Conservation (phyloP, 2,329 filamentous ascomycete species). For the Thielaviopsis euricoi region DNA sequence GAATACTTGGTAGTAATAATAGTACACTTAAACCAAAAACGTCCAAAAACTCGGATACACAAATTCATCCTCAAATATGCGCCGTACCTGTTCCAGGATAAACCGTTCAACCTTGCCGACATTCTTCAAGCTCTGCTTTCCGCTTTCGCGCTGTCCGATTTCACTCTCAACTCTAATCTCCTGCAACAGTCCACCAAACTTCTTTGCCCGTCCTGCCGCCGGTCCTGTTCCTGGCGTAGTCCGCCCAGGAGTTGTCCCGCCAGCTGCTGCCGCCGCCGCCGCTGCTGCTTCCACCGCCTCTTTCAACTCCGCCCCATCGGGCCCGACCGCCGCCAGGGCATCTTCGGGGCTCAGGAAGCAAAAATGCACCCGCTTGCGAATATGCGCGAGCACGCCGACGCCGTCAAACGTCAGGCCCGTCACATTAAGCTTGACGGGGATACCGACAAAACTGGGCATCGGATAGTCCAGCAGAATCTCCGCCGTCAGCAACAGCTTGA, state of each 20-base stretch:
- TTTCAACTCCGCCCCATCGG: constrained; percentile 22
- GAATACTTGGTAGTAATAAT: background rate
- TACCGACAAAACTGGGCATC: constrained; percentile 94
- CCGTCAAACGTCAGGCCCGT: constrained; percentile 92
- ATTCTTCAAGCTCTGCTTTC: constrained; percentile 92
- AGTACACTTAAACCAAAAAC: constrained; percentile 52
- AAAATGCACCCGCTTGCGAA: constrained; percentile 76
- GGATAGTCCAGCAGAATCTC: constrained; percentile 95
- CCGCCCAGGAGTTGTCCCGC: constrained; percentile 13
- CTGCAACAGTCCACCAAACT: constrained; percentile 63
- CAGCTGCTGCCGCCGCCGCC: background rate
- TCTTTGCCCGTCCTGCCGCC: constrained; percentile 12
- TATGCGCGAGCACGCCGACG: constrained; percentile 80
- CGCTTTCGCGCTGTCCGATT: constrained; percentile 80
- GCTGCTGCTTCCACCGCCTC: constrained; percentile 16
- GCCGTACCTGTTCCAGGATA: constrained; percentile 84
- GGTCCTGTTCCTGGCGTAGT: constrained; percentile 4
- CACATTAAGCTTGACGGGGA: constrained; percentile 86
- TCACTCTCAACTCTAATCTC: constrained; percentile 95
- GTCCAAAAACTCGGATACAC: constrained; percentile 99
- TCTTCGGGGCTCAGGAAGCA: constrained; percentile 91
- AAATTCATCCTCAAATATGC: constrained; percentile 97
- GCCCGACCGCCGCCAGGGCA: constrained; percentile 53
- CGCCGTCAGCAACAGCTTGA: constrained; percentile 76
- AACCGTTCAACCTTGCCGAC: constrained; percentile 98